Evolutionary conservation across 2,329 filamentous ascomycete genomes (phyloP).

Genomic region (Immersiporthe knoxdaviesiana): DNA sequence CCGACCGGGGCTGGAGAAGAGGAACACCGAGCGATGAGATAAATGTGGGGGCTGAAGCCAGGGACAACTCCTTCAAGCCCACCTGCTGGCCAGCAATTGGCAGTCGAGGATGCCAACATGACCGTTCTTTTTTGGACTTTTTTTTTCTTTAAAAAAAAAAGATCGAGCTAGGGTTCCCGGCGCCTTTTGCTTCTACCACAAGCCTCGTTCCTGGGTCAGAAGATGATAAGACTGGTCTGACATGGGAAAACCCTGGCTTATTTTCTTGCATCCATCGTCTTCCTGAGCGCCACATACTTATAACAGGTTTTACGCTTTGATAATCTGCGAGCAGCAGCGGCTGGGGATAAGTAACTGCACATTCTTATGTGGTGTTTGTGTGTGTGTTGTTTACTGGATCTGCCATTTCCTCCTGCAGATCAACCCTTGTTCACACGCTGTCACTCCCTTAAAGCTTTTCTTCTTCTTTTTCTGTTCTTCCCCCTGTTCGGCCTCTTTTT

Average conservation of each 20-base stretch:
- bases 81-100: slow-evolving; percentile 8
- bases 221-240: not conserved
- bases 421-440: slow-evolving; percentile 6
- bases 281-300: too few species aligned
- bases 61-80: not conserved
- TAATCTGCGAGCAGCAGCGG: too few species aligned
- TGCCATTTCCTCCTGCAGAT: not conserved
- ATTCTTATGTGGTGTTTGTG: not conserved
- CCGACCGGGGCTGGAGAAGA: too few species aligned
- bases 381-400: not conserved
- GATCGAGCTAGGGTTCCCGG: too few species aligned
- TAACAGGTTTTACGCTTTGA: too few species aligned
- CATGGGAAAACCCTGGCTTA: not conserved
- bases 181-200: too few species aligned
- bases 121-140: not conserved
- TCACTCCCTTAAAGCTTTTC: not conserved
- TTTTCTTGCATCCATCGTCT: not conserved
- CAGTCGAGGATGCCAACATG: not conserved
- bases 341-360: too few species aligned
- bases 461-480: not conserved
- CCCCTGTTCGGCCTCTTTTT: too few species aligned
- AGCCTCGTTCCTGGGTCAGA: not conserved
- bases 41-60: slow-evolving; percentile 1
- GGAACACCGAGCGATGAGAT: not conserved
- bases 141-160: too few species aligned